These are phyloP conservation scores for Ensete ventricosum DNA, from an alignment of 176 grass and related monocot genomes.

Conservation along the genomic window DNA sequence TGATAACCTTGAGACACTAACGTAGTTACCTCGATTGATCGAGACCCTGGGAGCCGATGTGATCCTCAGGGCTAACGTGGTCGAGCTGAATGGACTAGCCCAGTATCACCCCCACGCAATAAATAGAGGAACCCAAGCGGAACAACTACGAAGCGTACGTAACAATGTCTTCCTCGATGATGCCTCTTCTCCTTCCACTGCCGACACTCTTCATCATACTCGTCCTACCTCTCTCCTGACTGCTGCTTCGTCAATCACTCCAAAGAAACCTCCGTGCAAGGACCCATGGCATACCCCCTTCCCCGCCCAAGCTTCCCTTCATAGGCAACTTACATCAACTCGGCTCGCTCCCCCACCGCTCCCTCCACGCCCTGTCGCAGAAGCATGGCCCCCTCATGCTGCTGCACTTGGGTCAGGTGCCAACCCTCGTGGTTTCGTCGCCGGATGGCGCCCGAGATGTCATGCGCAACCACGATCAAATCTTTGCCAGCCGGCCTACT, in stretches of 20 bases:
- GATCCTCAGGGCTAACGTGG: too few relatives aligned
- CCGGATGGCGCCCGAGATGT: neutral
- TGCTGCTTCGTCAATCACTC: neutral
- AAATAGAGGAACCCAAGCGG: too few relatives aligned
- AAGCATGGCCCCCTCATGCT: neutral
- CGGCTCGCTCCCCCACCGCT: neutral
- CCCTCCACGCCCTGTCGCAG: neutral
- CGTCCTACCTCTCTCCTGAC: neutral
- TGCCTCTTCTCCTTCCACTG: too few relatives aligned
- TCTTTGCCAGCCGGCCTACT: neutral
- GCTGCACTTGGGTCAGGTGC: neutral
- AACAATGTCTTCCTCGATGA: too few relatives aligned
- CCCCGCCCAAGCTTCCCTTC: neutral
- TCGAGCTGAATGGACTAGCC: too few relatives aligned
- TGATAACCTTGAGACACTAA: too few relatives aligned
- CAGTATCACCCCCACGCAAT: too few relatives aligned
- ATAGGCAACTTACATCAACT: slow-evolving; percentile 4
- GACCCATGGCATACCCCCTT: neutral
- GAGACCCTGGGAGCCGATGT: too few relatives aligned
- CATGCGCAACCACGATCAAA: neutral
- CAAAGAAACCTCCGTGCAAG: neutral
- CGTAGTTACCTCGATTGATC: too few relatives aligned
- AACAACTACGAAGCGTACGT: too few relatives aligned
- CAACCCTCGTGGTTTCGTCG: neutral
- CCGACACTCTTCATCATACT: too few relatives aligned